Evolutionary conservation across 2,329 filamentous ascomycete species (phyloP).

Genomic region (Colletotrichum abscissum): DNA sequence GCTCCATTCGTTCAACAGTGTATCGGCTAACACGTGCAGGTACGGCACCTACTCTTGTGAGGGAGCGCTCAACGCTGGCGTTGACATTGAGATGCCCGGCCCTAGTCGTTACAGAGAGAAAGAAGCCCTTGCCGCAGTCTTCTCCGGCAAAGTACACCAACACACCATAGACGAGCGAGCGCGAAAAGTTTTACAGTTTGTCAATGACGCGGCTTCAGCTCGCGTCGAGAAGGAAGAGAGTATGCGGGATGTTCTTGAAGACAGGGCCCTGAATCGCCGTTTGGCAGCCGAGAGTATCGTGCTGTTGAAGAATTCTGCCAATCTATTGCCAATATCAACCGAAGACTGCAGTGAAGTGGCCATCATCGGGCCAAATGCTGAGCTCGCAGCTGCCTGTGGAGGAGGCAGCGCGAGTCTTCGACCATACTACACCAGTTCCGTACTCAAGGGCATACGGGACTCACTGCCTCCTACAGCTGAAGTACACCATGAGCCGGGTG

Average conservation of each 20-base stretch:
- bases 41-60: conserved; percentile 66
- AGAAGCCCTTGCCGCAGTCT: conserved; percentile 60
- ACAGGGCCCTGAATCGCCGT: conserved; percentile 70
- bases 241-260: conserved; percentile 68
- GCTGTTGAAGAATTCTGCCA: conserved; percentile 77
- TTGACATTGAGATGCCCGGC: conserved; percentile 73
- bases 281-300: conserved; percentile 78
- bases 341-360: conserved; percentile 58
- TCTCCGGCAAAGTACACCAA: conserved; percentile 65
- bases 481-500: conserved; percentile 64
- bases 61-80: conserved; percentile 61
- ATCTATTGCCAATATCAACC: conserved; percentile 70
- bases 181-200: conserved; percentile 65
- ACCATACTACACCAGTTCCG: conserved; percentile 76
- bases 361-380: conserved; percentile 68
- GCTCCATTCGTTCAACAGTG: fast-evolving
- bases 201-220: conserved; percentile 65
- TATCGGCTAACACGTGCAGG: conserved; percentile 43
- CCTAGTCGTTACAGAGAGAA: conserved; percentile 62
- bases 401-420: conserved; percentile 73
- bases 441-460: conserved; percentile 74
- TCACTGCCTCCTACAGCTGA: conserved; percentile 54
- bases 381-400: conserved; percentile 67
- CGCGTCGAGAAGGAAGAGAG: conserved; percentile 66
- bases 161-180: conserved; percentile 68